Evolutionary conservation across 495 filamentous ascomycete genomes (phyloP), one percentile per base, ranked within the genome.

Genomic region (Sphaerosporella brunnea): DNA sequence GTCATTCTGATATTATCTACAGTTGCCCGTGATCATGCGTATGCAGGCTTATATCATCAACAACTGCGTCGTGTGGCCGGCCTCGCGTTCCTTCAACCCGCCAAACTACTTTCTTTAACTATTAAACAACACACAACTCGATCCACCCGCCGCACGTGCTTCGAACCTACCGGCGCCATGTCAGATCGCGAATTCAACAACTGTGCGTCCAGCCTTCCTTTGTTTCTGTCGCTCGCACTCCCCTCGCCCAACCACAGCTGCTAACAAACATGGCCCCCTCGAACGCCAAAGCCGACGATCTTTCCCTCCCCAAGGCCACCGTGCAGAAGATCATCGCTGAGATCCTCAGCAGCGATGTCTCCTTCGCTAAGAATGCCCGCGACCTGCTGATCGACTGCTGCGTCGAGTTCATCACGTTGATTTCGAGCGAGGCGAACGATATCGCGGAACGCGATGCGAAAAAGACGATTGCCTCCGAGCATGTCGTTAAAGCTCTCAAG

Each of bases 381-480:
- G 90, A 97, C 56, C 69, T 95, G 3, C 73, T 97, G 36, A 96
- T 96, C 66, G 90, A 96, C 65, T 96, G 88, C 69, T 97, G 92
- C 62, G 90, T 96, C 52, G 90, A 97, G 61, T 97, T 96, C 68
- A 95, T 97, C 63, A 95, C 92, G 8, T 73, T 97, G 47, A 82
- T 97, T 47, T 94, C 87, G 20, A 90, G 83, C 28, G 86, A 97
- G 67, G 92, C 90, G 7, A 97, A 97, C 62, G 90, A 97, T 54
- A 97, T 97, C 52, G 84, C 85, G n/a, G 90, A 97, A 65, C 93
- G 88, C 58, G 90, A 97, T 52, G 80, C 85, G 9, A 97, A 97
- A 72, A 97, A 97, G 69, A 97, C 90, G 0, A 97, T 97, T 47
- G 87, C 86, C 0, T 86, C 81, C 53, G 90, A 97, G 57, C 90